Base-by-base conservation (phyloP, 768 basidiomycete species). In the Clathrus columnatus region DNA sequence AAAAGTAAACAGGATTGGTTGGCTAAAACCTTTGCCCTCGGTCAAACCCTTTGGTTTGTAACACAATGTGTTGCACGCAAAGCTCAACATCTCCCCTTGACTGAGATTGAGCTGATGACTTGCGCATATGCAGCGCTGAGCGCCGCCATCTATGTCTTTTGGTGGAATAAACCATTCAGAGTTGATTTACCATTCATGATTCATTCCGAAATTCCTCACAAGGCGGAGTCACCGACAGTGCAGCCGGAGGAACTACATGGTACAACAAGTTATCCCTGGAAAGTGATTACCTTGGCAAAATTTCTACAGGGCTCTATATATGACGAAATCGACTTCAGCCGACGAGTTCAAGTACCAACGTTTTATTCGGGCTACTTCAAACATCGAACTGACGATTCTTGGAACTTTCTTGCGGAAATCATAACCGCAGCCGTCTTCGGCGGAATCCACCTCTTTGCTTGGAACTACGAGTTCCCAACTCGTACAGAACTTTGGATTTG, bases 381-480 rank as follows among this genome's bases (percentile, higher is more conserved):
- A 43, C 5, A 50, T 53, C 2, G n/a, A n/a, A n/a, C n/a, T n/a
- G n/a, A n/a, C n/a, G n/a, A 50, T 62, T n/a, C 68, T 70, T 28
- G 63, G 67, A 1, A 60, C 32, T 5, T 57, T 64, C 14, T 68
- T 67, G 47, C 65, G 61, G 45, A 52, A 68, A 26, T 66, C 62
- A 8, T 69, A n/a, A n/a, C n/a, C n/a, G n/a, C n/a, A 70, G 70
- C 16, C n/a, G n/a, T n/a, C n/a, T n/a, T n/a, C n/a, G n/a, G n/a
- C n/a, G n/a, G n/a, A n/a, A n/a, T n/a, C n/a, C n/a, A n/a, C n/a
- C n/a, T n/a, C n/a, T n/a, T n/a, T n/a, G n/a, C n/a, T n/a, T n/a
- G n/a, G n/a, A n/a, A n/a, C n/a, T n/a, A 63, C 28, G 16, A 57
- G 0, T 70, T 70, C 48, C 64, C 66, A 7, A 60, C 60, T 1